Evolutionary conservation across 2,329 filamentous ascomycete genomes (phyloP).

Genomic region (Cladosporium austrohemisphaericum): DNA sequence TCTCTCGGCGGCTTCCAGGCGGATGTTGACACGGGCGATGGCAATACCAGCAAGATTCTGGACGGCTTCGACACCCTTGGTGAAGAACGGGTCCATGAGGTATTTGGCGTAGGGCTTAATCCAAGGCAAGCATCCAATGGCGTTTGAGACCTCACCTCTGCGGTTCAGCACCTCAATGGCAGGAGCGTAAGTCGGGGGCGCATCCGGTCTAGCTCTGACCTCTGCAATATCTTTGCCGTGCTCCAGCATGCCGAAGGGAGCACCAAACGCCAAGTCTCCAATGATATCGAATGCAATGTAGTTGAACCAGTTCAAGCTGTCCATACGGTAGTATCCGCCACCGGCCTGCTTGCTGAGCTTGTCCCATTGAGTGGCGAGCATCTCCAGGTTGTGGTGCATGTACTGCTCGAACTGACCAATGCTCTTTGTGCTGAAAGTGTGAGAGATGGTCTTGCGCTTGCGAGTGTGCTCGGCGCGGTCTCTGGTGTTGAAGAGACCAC

Average conservation of each 20-base stretch:
- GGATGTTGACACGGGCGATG: conserved; percentile 71
- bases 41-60: conserved; percentile 83
- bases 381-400: conserved; percentile 73
- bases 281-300: conserved; percentile 33
- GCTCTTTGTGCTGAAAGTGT: conserved; percentile 80
- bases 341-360: conserved; percentile 46
- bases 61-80: conserved; percentile 42
- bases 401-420: conserved; percentile 76
- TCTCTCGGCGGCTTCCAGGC: conserved; percentile 63
- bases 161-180: conserved; percentile 88
- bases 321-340: conserved; percentile 23
- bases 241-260: conserved; percentile 23
- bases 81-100: conserved; percentile 48
- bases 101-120: conserved; percentile 78
- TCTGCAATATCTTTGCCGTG: conserved; percentile 31
- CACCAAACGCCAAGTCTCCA: conserved; percentile 19
- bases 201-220: conserved; percentile 27
- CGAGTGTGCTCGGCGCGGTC: conserved; percentile 77
- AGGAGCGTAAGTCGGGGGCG: conserved; percentile 28
- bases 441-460: conserved; percentile 78
- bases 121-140: conserved; percentile 68
- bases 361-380: conserved; percentile 72
- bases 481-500: conserved; percentile 86
- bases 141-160: conserved; percentile 74
- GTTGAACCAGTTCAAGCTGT: conserved; percentile 26